Evolutionary conservation across 495 filamentous ascomycete genomes (phyloP), one percentile per base, ranked within the genome.

Genomic region (Xylaria cubensis): DNA sequence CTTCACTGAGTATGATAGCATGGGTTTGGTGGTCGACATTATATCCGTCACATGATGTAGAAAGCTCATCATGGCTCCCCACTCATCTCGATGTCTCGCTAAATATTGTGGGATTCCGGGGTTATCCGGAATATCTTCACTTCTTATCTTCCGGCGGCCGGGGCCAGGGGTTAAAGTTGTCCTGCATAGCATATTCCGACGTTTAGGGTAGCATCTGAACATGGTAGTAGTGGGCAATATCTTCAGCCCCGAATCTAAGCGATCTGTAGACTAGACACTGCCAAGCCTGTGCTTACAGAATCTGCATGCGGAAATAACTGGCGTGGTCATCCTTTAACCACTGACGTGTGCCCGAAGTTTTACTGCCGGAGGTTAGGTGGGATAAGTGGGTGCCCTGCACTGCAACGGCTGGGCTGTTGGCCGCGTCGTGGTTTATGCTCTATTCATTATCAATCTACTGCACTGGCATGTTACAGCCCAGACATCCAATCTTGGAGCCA

Each of bases 231-330:
- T 51, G 13, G 53, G 53, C 53, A 56, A 56, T 56, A 32, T 56
- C 53, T 56, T 56, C 53, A 56, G 53, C 53, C 53, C 36, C 32
- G 58, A 62, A 62, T 62, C 19, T 62, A 62, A 62, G 58, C 58
- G 58, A 62, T 19, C 58, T 62, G 58, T 34, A 39, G 19, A 17
- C 32, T 17, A 36, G 24, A 59, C 26, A 29, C 26, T 2, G 58
- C 58, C 58, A 62, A 62, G 58, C 34, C 58, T 62, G 32, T 41
- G 58, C 36, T 62, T 62, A 19, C 34, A 41, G 58, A 24, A 17
- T 24, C 58, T 62, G 34, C 58, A 62, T 62, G 58, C 32, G 32
- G 36, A 39, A 39, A 41, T 62, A 62, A 10, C 34, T 41, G 34
- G 36, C 58, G 36, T 36, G 34, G 58, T 62, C 58, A 39, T 62